Base-by-base conservation (phyloP, 768 basidiomycete genomes). In the Tylopilus sp. region DNA sequence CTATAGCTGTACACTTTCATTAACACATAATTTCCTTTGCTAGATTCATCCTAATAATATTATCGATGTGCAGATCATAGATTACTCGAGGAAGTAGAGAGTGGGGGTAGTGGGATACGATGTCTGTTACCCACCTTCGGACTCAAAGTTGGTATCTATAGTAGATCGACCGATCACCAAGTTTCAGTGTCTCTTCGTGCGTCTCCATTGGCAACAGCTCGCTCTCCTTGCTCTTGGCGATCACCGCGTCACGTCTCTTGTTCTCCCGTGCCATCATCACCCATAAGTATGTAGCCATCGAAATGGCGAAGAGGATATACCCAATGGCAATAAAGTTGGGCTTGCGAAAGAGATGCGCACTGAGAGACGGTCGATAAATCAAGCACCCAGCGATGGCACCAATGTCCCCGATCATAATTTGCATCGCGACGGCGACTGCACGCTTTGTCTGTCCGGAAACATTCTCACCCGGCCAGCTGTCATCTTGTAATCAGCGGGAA, bases 361-460 rank as follows among this genome's bases (percentile, higher is more conserved):
- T 64, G 25, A 83, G 73, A 47, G 68, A 73, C 4, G 82, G 82
- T 22, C 81, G 66, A 62, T 83, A 84, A 48, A 84, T 71, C 50
- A 83, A 68, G 45, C 79, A 75, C 70, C 75, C 83, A 42, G 77
- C 75, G 37, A 84, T 78, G 17, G 83, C 82, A 3, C 82, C 84
- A 31, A 81, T 69, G 55, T 85, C 80, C 13, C 82, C 82, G 12
- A 85, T 76, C 10, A 79, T 80, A 44, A 86, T 84, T 61, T 85
- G 85, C 75, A 82, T 77, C 2, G 81, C 84, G 4, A 83, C 75
- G 2, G 80, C 80, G 3, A 83, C 74, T 0, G 84, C 83, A 13
- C 84, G 77, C 63, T 85, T 85, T 4, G 83, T 85, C 58, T 85
- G 84, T 12, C 78, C 80, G 13, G 82, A 82, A n/a, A 86, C 82